These are phyloP conservation scores for Tetrapisispora namnaoensis DNA, from an alignment of 805 yeast genomes.

Conservation along the genomic window DNA sequence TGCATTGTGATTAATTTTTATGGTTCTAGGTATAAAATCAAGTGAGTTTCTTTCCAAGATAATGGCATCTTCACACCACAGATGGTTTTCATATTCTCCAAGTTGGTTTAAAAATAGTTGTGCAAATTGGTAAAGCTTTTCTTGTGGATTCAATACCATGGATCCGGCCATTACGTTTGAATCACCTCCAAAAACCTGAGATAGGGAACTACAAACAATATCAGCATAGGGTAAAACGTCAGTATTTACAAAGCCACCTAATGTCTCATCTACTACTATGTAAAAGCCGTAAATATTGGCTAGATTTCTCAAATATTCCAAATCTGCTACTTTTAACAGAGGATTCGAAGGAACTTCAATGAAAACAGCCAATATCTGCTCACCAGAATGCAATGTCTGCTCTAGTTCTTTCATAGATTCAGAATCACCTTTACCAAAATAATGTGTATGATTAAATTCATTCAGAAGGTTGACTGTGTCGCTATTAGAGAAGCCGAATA, in stretches of 20 bases:
- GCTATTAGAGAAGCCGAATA: conserved; percentile 94
- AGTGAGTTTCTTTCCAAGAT: conserved; percentile 87
- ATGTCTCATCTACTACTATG: conserved; percentile 87
- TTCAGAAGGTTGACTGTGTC: conserved; percentile 79
- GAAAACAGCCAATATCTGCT: conserved; percentile 63
- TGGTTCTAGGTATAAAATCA: conserved; percentile 62
- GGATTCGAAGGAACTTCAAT: conserved; percentile 96
- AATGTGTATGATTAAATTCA: conserved; percentile 88
- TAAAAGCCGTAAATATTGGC: conserved; percentile 65
- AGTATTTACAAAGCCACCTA: conserved; percentile 81
- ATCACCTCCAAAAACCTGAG: conserved; percentile 90
- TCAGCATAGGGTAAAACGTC: conserved; percentile 79
- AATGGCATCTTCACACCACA: conserved; percentile 93
- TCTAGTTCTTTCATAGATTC: conserved; percentile 54
- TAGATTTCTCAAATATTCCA: conserved; percentile 51
- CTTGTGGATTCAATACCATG: conserved; percentile 61
- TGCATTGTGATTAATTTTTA: conserved; percentile 45
- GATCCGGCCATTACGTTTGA: conserved; percentile 95
- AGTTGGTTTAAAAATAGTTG: conserved; percentile 31
- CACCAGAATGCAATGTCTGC: conserved; percentile 47
- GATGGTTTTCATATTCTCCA: conserved; percentile 54
- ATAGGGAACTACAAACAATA: conserved; percentile 73
- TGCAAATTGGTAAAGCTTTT: conserved; percentile 41
- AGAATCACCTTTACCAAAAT: conserved; percentile 77
- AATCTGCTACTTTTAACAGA: conserved; percentile 74